These are phyloP conservation scores for Posidonia australis DNA, from an alignment of 106 monocot species.

Conservation along the genomic window DNA sequence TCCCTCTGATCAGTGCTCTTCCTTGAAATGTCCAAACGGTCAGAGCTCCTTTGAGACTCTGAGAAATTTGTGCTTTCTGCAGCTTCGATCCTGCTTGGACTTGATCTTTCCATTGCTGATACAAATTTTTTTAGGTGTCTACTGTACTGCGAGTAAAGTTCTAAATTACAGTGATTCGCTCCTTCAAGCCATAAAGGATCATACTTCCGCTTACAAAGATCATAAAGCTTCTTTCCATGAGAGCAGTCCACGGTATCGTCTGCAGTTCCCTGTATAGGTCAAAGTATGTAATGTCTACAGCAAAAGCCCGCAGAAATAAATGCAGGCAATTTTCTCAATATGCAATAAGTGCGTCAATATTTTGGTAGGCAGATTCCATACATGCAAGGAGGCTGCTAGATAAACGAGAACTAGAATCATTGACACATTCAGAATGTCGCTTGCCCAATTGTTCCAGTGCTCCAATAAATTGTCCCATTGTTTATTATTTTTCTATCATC, in stretches of 20 bases:
- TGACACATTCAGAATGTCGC: no score
- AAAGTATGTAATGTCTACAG: background rate
- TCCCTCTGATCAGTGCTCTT: slow-evolving; percentile 20
- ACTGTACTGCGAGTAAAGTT: slow-evolving; percentile 50
- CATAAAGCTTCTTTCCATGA: slow-evolving; percentile 62
- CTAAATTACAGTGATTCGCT: slow-evolving; percentile 59
- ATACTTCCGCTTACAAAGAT: slow-evolving; percentile 64
- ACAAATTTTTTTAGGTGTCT: slow-evolving; percentile 59
- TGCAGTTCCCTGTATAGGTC: slow-evolving; percentile 42
- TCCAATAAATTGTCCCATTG: no score
- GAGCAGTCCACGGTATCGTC: slow-evolving; percentile 67
- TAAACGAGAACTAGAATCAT: no score
- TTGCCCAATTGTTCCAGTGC: no score
- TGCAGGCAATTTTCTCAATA: background rate
- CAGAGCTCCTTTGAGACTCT: slow-evolving; percentile 22
- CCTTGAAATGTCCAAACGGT: slow-evolving; percentile 19
- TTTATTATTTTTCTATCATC: no score
- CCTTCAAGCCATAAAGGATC: slow-evolving; percentile 74
- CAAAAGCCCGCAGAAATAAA: background rate
- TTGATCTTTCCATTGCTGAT: slow-evolving; percentile 42
- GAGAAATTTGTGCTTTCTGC: slow-evolving; percentile 5
- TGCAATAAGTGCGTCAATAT: background rate
- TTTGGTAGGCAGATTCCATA: no score
- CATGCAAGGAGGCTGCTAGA: no score
- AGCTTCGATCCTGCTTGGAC: slow-evolving; percentile 8